Percentiles rank a stretch among this genome's conserved stretches.
Conservation (phyloP, 1,284 basidiomycete genomes). For the Rhodotorula sp. region DNA sequence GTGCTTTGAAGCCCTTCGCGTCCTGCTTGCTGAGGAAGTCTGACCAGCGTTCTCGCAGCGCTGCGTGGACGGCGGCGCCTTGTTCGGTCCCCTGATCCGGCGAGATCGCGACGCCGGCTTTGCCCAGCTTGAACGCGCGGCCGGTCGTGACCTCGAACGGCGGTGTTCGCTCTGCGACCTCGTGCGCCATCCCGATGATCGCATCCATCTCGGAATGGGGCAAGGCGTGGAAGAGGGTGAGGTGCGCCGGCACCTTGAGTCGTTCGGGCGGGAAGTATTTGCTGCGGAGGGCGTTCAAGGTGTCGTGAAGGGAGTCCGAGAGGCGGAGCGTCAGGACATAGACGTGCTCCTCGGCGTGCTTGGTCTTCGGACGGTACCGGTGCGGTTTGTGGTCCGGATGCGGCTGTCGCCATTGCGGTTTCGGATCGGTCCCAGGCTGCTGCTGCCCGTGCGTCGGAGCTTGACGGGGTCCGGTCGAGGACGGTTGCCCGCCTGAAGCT, state of each 20-base stretch:
- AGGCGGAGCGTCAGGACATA: slow-evolving; percentile 27
- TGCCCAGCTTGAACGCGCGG: slow-evolving; percentile 23
- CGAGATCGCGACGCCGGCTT: slow-evolving; percentile 25
- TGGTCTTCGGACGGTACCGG: slow-evolving; percentile 18
- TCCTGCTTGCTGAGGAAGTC: slow-evolving; percentile 29
- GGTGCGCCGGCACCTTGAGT: slow-evolving; percentile 26
- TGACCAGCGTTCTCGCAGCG: slow-evolving; percentile 14
- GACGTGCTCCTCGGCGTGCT: slow-evolving; percentile 18
- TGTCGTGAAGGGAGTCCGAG: slow-evolving; percentile 16
- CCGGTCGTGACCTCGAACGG: slow-evolving; percentile 17
- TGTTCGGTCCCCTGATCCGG: slow-evolving; percentile 10
- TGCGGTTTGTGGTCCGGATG: slow-evolving; percentile 10
- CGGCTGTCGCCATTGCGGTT: slow-evolving; percentile 14
- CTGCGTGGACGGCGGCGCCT: slow-evolving; percentile 15
- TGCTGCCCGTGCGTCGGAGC: no score
- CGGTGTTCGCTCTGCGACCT: neutral
- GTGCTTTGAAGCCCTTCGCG: slow-evolving; percentile 24
- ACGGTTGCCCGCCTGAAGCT: no score
- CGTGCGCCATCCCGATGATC: neutral
- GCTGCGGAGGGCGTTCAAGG: slow-evolving; percentile 24
- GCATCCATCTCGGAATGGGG: slow-evolving; percentile 15
- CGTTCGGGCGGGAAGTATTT: slow-evolving; percentile 22
- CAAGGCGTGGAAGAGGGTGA: slow-evolving; percentile 33
- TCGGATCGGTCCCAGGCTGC: neutral
- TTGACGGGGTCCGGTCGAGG: no score